These are phyloP conservation scores for Apostasia ramifera DNA, from an alignment of 106 monocot species.

Conservation along the genomic window DNA sequence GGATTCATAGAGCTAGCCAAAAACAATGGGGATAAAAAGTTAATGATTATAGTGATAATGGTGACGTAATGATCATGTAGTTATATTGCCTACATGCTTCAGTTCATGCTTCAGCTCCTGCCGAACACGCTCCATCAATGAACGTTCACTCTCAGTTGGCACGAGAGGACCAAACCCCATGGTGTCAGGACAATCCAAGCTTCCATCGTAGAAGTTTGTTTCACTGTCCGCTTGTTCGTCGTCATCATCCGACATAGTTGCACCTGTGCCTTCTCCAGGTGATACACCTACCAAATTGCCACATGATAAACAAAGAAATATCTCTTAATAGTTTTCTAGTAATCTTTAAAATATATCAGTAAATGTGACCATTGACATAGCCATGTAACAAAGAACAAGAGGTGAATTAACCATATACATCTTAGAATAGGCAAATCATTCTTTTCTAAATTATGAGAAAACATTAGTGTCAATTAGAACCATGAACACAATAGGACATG, in stretches of 20 bases:
- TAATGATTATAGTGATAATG: too few relatives aligned
- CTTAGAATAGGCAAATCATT: too few relatives aligned
- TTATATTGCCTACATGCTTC: constrained; percentile 47
- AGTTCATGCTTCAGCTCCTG: constrained; percentile 96
- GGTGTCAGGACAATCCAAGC: constrained; percentile 59
- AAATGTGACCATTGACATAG: too few relatives aligned
- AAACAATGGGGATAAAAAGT: too few relatives aligned
- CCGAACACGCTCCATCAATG: constrained; percentile 86
- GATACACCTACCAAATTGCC: constrained; percentile 47
- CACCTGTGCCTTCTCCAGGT: constrained; percentile 87
- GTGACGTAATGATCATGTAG: too few relatives aligned
- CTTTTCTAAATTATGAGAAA: too few relatives aligned
- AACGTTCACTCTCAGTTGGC: constrained; percentile 91
- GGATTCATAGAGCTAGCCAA: too few relatives aligned
- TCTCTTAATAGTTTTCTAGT: background rate
- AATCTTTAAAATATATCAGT: too few relatives aligned
- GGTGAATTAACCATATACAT: too few relatives aligned
- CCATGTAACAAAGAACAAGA: too few relatives aligned
- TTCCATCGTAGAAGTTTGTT: constrained; percentile 69
- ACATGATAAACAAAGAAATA: background rate
- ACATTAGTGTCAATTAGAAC: too few relatives aligned
- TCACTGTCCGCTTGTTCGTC: constrained; percentile 88
- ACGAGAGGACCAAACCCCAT: constrained; percentile 87
- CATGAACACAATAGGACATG: too few relatives aligned
- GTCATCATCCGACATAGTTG: constrained; percentile 96